phyloP scores from a whole-genome alignment of 116 monocot genomes.

The Posidonia oceanica region DNA sequence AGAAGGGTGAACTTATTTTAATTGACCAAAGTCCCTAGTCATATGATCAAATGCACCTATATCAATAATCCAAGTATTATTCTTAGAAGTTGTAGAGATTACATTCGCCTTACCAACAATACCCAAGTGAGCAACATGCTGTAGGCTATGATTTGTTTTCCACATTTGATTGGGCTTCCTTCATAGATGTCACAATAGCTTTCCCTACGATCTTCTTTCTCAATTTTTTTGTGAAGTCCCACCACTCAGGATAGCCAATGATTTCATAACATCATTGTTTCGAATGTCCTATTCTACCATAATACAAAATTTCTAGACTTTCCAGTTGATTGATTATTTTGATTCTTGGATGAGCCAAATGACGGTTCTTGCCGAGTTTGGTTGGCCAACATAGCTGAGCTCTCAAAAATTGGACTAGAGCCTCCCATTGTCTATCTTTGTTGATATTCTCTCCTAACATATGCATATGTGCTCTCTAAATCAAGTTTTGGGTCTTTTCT shows the following conservation, averaged over 20 bases:
- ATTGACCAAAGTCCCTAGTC: no score
- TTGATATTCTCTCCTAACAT: constrained; percentile 1
- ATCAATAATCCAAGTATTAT: no score
- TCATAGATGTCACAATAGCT: no score
- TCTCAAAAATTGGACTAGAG: not conserved
- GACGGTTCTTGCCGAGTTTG: not conserved
- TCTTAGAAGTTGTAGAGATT: constrained; percentile 5
- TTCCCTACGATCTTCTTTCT: no score
- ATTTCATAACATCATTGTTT: constrained; percentile 5
- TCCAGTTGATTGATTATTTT: no score
- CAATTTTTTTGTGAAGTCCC: not conserved
- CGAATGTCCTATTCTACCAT: not conserved
- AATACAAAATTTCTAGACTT: not conserved
- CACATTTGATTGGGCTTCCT: no score
- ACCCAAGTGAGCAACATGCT: not conserved
- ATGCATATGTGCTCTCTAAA: constrained; percentile 7
- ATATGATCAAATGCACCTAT: constrained; percentile 13
- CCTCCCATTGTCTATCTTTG: not conserved
- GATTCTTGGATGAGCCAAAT: no score
- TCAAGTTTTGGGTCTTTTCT: constrained; percentile 1
- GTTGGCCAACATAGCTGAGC: constrained; percentile 2
- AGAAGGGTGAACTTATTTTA: no score
- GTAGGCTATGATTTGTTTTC: not conserved
- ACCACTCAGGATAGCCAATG: constrained; percentile 11
- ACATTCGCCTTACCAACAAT: constrained; percentile 1